Conservation (phyloP, 2,329 filamentous ascomycete genomes). For the Plenodomus lindquistii region DNA sequence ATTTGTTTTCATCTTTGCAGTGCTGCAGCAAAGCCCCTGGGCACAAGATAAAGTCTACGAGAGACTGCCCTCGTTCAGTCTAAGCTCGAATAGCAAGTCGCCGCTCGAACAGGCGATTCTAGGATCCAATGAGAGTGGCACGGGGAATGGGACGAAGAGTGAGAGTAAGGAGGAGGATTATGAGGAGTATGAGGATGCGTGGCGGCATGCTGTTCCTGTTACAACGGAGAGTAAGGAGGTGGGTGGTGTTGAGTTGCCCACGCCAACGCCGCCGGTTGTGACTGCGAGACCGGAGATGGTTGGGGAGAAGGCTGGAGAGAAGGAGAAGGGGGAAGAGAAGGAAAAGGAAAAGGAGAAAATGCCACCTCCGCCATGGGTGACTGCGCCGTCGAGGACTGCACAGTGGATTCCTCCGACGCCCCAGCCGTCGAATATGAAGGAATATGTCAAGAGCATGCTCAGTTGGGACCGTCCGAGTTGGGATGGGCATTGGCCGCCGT, state of each 20-base stretch:
- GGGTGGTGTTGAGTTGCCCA: neutral
- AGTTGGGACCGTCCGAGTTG: conserved; percentile 47
- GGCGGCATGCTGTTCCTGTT: conserved; percentile 25
- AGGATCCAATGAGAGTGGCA: neutral
- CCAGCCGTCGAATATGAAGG: conserved; percentile 30
- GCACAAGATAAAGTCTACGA: conserved; percentile 29
- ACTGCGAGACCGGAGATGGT: neutral
- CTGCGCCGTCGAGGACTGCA: conserved; percentile 18
- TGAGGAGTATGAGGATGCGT: conserved; percentile 24
- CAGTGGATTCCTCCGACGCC: conserved; percentile 18
- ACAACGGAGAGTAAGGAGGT: conserved; percentile 2
- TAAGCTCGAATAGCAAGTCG: conserved; percentile 7
- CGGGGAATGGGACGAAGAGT: too few species aligned
- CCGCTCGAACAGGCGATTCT: conserved; percentile 16
- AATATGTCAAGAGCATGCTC: conserved; percentile 49
- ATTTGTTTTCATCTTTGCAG: conserved; percentile 37
- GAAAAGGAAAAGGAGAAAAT: conserved; percentile 8
- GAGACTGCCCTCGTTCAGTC: conserved; percentile 24
- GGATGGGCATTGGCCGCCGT: conserved; percentile 51
- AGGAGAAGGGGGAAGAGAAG: neutral
- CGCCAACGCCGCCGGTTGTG: neutral
- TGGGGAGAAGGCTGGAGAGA: neutral
- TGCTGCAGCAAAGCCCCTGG: conserved; percentile 37
- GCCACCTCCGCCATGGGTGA: conserved; percentile 30
- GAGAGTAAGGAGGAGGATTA: conserved; percentile 12